A percentile compares a stretch with the other conserved stretches of the same genome.
Conservation (phyloP, 2,329 filamentous ascomycete species). For the Xylariomycetidae sp. region DNA sequence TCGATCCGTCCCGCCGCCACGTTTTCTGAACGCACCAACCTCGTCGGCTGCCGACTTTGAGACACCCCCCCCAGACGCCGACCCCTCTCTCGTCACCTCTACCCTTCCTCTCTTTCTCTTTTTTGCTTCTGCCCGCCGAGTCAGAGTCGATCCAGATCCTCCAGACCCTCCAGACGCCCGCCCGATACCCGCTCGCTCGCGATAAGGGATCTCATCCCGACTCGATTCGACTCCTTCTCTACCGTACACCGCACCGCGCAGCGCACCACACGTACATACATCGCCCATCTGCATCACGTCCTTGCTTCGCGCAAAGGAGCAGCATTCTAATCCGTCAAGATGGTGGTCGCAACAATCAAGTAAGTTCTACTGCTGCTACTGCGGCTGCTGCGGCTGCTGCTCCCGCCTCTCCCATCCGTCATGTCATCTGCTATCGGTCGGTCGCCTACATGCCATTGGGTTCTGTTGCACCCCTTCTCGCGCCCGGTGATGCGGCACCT, state of each 20-base stretch:
- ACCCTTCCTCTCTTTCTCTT: conserved; percentile 12
- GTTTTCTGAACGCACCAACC: too few species aligned
- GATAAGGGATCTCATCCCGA: conserved; percentile 19
- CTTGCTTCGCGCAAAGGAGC: conserved; percentile 28
- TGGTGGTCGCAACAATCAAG: conserved; percentile 62
- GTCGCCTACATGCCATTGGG: conserved; percentile 10
- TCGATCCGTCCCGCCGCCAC: too few species aligned
- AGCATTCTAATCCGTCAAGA: too few species aligned
- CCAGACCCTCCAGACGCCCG: too few species aligned
- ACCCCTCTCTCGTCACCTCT: conserved; percentile 10
- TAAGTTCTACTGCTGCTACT: too few species aligned
- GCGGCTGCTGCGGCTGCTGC: too few species aligned
- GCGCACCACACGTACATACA: conserved; percentile 2
- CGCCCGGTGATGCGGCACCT: conserved; percentile 2
- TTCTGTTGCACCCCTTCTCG: conserved; percentile 6
- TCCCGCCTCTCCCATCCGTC: too few species aligned
- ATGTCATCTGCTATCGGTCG: too few species aligned
- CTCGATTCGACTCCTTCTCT: too few species aligned
- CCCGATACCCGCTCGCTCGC: conserved; percentile 22
- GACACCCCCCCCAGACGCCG: neutral
- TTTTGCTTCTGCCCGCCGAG: conserved; percentile 5
- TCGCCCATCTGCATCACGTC: conserved; percentile 9
- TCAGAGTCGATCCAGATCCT: conserved; percentile 15
- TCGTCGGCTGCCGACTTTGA: too few species aligned
- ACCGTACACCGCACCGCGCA: too few species aligned